Evolutionary conservation across 768 basidiomycete species (phyloP).

Genomic region (Tremella yokohamensis): DNA sequence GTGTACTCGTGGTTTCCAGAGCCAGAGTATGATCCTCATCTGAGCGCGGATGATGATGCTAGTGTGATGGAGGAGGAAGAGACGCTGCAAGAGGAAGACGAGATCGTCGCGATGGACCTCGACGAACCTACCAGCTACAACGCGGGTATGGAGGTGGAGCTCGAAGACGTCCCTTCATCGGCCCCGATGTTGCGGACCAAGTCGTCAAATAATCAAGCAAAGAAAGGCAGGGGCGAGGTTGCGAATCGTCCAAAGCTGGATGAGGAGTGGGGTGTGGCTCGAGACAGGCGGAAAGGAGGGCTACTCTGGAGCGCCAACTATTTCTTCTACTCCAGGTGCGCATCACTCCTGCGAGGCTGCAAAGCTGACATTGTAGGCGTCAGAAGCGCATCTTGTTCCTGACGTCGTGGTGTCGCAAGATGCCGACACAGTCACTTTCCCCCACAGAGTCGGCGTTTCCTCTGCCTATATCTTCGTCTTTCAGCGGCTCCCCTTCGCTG

Average conservation of each 20-base stretch:
- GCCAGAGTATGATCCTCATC: slow-evolving; percentile 87
- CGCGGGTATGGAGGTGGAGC: slow-evolving; percentile 41
- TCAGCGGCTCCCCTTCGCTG: slow-evolving; percentile 17
- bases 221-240: slow-evolving; percentile 15
- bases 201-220: slow-evolving; percentile 1
- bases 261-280: slow-evolving; percentile 6
- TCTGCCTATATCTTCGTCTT: slow-evolving; percentile 33
- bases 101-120: slow-evolving; percentile 29
- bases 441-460: slow-evolving; percentile 30
- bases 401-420: slow-evolving; percentile 79
- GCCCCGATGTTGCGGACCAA: slow-evolving; percentile 6
- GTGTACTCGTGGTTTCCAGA: slow-evolving; percentile 93
- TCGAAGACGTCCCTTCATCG: slow-evolving; percentile 17
- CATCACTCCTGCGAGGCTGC: slow-evolving; percentile 45
- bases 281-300: slow-evolving; percentile 56
- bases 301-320: slow-evolving; percentile 94
- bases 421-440: slow-evolving; percentile 19
- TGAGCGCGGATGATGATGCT: slow-evolving; percentile 52
- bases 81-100: slow-evolving; percentile 18
- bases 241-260: too few species aligned
- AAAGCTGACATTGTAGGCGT: slow-evolving; percentile 28
- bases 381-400: slow-evolving; percentile 84
- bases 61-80: slow-evolving; percentile 50
- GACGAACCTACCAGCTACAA: slow-evolving; percentile 28
- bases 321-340: slow-evolving; percentile 92